Evolutionary conservation across 2,329 filamentous ascomycete species (phyloP).

Genomic region (Akanthomyces uredinophilus): DNA sequence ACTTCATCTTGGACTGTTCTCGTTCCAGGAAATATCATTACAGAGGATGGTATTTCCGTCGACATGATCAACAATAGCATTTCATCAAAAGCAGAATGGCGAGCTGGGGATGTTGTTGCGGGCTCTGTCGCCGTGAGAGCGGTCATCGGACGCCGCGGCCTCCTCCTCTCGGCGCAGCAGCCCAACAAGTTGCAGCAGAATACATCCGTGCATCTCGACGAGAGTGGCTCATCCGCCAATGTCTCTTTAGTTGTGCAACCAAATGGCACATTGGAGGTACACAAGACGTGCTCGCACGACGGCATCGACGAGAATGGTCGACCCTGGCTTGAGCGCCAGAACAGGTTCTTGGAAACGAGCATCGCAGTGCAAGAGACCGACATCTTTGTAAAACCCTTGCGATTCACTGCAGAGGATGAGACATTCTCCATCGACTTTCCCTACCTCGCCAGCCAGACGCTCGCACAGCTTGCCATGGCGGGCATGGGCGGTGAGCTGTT

Average conservation of each 20-base stretch:
- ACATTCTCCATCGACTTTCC: constrained; percentile 10
- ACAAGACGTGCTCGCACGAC: constrained; percentile 6
- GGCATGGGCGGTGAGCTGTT: constrained; percentile 24
- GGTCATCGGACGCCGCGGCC: neutral
- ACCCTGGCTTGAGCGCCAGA: constrained; percentile 10
- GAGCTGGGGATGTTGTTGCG: neutral
- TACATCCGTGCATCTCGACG: constrained; percentile 7
- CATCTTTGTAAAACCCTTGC: constrained; percentile 3
- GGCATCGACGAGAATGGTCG: constrained; percentile 13
- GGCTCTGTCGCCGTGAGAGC: neutral
- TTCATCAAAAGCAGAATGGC: neutral
- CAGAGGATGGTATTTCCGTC: neutral
- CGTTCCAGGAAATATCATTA: neutral
- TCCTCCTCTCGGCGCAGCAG: neutral
- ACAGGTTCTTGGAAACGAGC: constrained; percentile 2
- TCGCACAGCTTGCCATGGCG: constrained; percentile 20
- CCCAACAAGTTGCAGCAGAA: neutral
- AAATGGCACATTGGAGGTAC: constrained; percentile 3
- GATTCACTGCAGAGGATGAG: neutral
- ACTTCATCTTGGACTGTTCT: neutral
- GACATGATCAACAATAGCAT: constrained; percentile 7
- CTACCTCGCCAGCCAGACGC: constrained; percentile 9
- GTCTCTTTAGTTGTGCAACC: neutral
- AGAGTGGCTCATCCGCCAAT: constrained; percentile 8
- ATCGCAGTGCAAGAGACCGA: constrained; percentile 3